Percentiles rank a stretch among this genome's conserved stretches.
Conservation (phyloP, 2,329 filamentous ascomycete genomes). For the Pseudocercospora vitis region DNA sequence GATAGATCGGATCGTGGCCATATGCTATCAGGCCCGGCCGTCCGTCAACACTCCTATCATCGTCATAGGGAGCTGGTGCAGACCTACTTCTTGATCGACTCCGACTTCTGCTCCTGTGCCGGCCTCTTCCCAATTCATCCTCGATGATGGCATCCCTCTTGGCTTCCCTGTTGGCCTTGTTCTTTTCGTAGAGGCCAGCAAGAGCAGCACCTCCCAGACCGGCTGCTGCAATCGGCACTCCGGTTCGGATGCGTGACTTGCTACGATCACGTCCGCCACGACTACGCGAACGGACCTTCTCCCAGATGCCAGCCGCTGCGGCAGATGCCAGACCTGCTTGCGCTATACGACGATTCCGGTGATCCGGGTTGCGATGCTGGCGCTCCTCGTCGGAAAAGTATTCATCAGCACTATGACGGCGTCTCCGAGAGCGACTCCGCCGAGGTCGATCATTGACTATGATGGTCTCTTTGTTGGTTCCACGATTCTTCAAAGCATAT, state of each 20-base stretch:
- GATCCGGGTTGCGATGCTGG: constrained; percentile 43
- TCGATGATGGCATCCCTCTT: constrained; percentile 46
- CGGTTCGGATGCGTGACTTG: constrained; percentile 56
- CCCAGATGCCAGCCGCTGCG: constrained; percentile 61
- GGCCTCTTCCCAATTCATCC: constrained; percentile 37
- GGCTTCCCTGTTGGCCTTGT: constrained; percentile 59
- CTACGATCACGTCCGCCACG: constrained; percentile 53
- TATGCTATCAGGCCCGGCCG: constrained; percentile 62
- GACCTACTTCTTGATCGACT: constrained; percentile 48
- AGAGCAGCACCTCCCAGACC: constrained; percentile 62
- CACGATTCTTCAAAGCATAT: constrained; percentile 53
- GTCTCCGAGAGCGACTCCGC: constrained; percentile 47
- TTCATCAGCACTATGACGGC: constrained; percentile 42
- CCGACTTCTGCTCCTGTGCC: constrained; percentile 27
- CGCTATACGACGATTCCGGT: constrained; percentile 60
- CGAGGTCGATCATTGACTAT: constrained; percentile 43
- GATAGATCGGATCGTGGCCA: constrained; percentile 61
- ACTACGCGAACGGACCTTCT: constrained; percentile 59
- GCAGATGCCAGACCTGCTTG: constrained; percentile 63
- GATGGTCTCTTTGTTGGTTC: constrained; percentile 49
- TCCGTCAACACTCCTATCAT: constrained; percentile 45
- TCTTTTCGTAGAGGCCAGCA: constrained; percentile 63
- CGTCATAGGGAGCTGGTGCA: constrained; percentile 43
- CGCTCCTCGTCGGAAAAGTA: constrained; percentile 25
- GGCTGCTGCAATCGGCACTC: constrained; percentile 61